A percentile compares a stretch with the other conserved stretches of the same genome.
Evolutionary conservation across 306 rosid species (phyloP).

Genomic region (Pterocarpus macrocarpus): DNA sequence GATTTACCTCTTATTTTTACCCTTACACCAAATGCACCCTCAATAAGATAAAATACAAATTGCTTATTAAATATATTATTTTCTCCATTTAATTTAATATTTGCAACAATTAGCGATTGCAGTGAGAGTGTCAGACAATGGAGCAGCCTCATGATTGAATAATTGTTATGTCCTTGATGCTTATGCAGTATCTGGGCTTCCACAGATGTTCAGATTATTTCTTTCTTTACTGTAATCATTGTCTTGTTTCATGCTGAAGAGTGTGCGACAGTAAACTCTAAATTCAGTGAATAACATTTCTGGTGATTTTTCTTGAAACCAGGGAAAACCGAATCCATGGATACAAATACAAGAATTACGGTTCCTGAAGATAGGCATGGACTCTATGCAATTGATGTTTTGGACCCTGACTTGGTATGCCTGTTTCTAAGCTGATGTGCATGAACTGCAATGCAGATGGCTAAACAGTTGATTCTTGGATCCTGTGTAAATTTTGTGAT

Average conservation of each 20-base stretch:
- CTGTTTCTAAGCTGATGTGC: conserved; percentile 11
- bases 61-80: neutral
- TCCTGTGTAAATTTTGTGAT: conserved; percentile 42
- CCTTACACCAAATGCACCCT: no score
- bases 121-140: neutral
- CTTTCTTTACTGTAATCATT: neutral
- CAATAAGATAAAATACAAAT: neutral
- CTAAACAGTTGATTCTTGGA: conserved; percentile 34
- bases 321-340: conserved; percentile 81
- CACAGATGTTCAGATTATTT: neutral
- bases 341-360: conserved; percentile 65
- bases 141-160: conserved; percentile 9
- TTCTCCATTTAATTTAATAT: neutral
- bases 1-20: no score
- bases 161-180: neutral
- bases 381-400: conserved; percentile 77
- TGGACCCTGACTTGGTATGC: conserved; percentile 97
- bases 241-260: neutral
- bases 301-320: conserved; percentile 44
- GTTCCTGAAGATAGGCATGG: conserved; percentile 95
- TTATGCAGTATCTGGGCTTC: neutral
- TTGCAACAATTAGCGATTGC: conserved; percentile 5
- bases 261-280: neutral
- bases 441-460: conserved; percentile 5
- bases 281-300: neutral